A percentile compares a stretch with the other conserved stretches of the same genome.
These are phyloP conservation scores for Pestalotiopsis sp. DNA, from an alignment of 2,329 filamentous ascomycete genomes.

Conservation along the genomic window DNA sequence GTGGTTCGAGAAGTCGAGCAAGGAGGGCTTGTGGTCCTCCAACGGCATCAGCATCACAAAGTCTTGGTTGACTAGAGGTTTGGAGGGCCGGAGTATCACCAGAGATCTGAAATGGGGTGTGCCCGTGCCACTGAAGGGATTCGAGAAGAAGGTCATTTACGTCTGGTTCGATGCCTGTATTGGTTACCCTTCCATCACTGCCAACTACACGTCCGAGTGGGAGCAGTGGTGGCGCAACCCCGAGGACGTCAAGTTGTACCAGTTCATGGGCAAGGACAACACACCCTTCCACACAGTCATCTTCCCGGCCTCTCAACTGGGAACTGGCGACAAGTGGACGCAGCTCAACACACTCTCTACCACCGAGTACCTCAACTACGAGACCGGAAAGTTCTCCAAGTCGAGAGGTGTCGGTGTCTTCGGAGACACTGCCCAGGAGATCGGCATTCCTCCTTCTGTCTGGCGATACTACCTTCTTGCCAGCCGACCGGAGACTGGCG, in stretches of 20 bases:
- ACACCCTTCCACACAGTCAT: conserved; percentile 73
- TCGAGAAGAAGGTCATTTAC: conserved; percentile 69
- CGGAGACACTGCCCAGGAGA: conserved; percentile 71
- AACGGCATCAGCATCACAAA: conserved; percentile 78
- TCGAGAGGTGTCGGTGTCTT: conserved; percentile 74
- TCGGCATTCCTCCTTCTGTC: conserved; percentile 69
- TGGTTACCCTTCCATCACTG: conserved; percentile 76
- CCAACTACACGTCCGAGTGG: conserved; percentile 72
- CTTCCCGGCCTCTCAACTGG: conserved; percentile 72
- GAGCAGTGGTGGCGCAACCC: conserved; percentile 77
- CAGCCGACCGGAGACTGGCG: conserved; percentile 71
- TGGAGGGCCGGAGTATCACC: conserved; percentile 87
- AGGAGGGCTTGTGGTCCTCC: conserved; percentile 74
- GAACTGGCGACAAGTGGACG: conserved; percentile 73
- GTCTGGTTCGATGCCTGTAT: conserved; percentile 77
- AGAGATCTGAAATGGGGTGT: conserved; percentile 90
- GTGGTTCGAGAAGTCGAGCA: conserved; percentile 75
- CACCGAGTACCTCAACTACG: conserved; percentile 73
- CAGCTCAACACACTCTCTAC: conserved; percentile 73
- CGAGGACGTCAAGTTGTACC: conserved; percentile 72
- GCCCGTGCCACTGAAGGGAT: conserved; percentile 56
- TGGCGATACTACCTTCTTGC: conserved; percentile 78
- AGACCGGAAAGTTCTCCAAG: conserved; percentile 75
- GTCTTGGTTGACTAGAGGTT: conserved; percentile 79
- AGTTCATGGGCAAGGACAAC: conserved; percentile 82